Evolutionary conservation across 805 yeast genomes (phyloP), one percentile per base, ranked within the genome.

Genomic region (Dipodascus albidus): DNA sequence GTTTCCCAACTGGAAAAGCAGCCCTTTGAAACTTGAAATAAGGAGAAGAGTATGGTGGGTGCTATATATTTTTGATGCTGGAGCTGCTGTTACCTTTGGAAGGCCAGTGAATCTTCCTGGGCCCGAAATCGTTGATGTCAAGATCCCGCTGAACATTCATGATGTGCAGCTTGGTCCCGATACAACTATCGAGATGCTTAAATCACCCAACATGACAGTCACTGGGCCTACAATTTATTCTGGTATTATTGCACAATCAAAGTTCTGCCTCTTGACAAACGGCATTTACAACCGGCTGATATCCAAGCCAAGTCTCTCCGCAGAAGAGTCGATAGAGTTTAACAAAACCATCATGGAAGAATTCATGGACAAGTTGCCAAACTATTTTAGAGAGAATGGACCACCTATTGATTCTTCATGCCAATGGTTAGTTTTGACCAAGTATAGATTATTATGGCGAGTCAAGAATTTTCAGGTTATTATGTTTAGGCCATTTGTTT

Each of bases 31-130:
- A 59, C 64, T 74, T 51, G 86, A 81, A 58, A 71, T 76, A 63
- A 72, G 85, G 58, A 70, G 85, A 60, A 67, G 86, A 53, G 64
- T 81, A 31, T 83, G 86, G 85, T 82, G 86, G 84, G 82, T 83
- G 1, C 58, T 83, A 8, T 80, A 78, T 58, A 74, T 78, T 51
- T 80, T 80, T 59, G 87, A 81, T 64, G 77, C 81, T 17, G 82
- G 83, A 52, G 78, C 84, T 17, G 77, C 84, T 1, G 71, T 82
- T 21, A 77, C 84, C 0, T 79, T 80, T 64, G 87, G 86, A 14
- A 67, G 88, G 58, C 87, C 88, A 0, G 72, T 79, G 3, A 74
- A 74, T 57, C 66, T 79, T 49, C 83, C 83, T 1, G 66, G 67
- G 8, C 64, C 67, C 15, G 72, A 72, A 49, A 72, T 71, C 55